Evolutionary conservation across 192 early-diverging fungal species (phyloP).

Genomic region (Entomortierella parvispora): DNA sequence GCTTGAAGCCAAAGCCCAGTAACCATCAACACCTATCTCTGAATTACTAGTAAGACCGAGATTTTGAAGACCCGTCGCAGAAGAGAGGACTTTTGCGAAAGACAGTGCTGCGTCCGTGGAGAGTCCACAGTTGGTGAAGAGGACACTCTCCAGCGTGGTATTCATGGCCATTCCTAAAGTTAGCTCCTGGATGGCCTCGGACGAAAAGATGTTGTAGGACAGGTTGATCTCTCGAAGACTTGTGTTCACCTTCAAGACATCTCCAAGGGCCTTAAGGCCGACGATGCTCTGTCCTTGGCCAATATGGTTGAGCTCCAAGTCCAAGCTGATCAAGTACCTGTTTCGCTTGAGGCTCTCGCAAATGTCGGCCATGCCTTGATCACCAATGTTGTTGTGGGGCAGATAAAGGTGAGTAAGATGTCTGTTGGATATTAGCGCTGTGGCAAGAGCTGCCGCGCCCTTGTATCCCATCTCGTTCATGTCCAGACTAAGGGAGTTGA

Average conservation of each 20-base stretch:
- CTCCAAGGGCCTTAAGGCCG: conserved; percentile 39
- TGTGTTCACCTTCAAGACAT: conserved; percentile 34
- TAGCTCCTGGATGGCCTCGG: conserved; percentile 24
- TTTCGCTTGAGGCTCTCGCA: conserved; percentile 44
- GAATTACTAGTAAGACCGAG: conserved; percentile 49
- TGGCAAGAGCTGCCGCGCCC: conserved; percentile 27
- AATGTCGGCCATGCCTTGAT: conserved; percentile 39
- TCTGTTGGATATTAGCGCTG: conserved; percentile 39
- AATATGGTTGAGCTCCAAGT: conserved; percentile 54
- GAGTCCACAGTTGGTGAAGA: conserved; percentile 51
- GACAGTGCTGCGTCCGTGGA: conserved; percentile 32
- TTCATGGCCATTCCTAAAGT: conserved; percentile 45
- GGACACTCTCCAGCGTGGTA: conserved; percentile 49
- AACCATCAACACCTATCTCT: conserved; percentile 55
- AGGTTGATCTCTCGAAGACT: conserved; percentile 52
- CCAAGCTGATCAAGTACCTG: conserved; percentile 30
- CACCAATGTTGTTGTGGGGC: conserved; percentile 53
- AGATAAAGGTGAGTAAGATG: conserved; percentile 54
- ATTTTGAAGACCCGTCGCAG: conserved; percentile 51
- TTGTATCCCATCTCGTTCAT: conserved; percentile 49
- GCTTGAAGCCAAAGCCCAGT: conserved; percentile 47
- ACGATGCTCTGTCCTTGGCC: conserved; percentile 26
- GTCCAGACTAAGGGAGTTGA: conserved; percentile 51
- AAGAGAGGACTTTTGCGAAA: conserved; percentile 36
- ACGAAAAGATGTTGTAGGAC: conserved; percentile 42